These are phyloP conservation scores for Arabidopsis lyrata DNA, from an alignment of 441 rosid species.

Conservation along the genomic window DNA sequence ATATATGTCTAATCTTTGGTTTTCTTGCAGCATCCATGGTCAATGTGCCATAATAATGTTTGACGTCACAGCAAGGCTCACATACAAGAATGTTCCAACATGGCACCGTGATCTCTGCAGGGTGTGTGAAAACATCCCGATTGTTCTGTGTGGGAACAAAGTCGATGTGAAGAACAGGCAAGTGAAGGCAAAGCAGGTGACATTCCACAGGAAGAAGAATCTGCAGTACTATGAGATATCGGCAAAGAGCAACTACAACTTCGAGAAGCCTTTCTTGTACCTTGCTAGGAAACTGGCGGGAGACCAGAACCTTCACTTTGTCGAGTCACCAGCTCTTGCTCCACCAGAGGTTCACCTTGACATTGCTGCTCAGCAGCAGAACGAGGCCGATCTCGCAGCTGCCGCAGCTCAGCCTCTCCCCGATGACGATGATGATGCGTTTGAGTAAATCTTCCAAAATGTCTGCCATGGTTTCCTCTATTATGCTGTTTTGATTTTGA, in stretches of 20 bases:
- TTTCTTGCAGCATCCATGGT: conserved; percentile 79
- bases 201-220: conserved; percentile 90
- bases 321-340: conserved; percentile 78
- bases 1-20: background rate
- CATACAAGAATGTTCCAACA: conserved; percentile 86
- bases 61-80: conserved; percentile 84
- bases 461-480: background rate
- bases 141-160: conserved; percentile 86
- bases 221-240: conserved; percentile 85
- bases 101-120: conserved; percentile 95
- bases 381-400: conserved; percentile 67
- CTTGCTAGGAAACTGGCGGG: conserved; percentile 94
- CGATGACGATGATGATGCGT: conserved; percentile 70
- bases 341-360: conserved; percentile 82
- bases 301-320: conserved; percentile 71
- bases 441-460: conserved; percentile 48
- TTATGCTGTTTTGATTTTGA: conserved; percentile 29
- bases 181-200: conserved; percentile 92
- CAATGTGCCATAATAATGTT: conserved; percentile 94
- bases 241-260: conserved; percentile 89
- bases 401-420: conserved; percentile 69
- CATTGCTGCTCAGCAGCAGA: conserved; percentile 64
- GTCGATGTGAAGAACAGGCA: conserved; percentile 93
- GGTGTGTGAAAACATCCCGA: conserved; percentile 87
- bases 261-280: conserved; percentile 92